Evolutionary conservation across 2,329 filamentous ascomycete species (phyloP).

Genomic region (Ascochyta clinopodiicola): DNA sequence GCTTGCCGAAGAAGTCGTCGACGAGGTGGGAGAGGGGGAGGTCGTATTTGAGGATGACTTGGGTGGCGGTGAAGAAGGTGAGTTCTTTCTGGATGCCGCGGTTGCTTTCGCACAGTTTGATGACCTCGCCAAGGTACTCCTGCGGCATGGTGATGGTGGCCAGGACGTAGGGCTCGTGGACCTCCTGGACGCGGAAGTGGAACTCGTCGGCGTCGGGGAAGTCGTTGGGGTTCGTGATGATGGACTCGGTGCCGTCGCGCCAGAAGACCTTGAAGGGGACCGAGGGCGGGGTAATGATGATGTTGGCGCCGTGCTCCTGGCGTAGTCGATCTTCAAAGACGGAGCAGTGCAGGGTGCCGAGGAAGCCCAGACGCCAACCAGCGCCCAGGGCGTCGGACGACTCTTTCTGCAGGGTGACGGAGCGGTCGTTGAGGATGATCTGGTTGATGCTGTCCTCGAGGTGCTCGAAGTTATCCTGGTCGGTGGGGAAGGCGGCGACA

Average conservation of each 20-base stretch:
- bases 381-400: slow-evolving; percentile 91
- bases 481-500: slow-evolving; percentile 92
- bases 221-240: slow-evolving; percentile 84
- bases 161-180: slow-evolving; percentile 77
- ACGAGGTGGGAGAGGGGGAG: slow-evolving; percentile 88
- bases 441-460: slow-evolving; percentile 94
- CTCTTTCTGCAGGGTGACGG: slow-evolving; percentile 92
- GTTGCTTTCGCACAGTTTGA: slow-evolving; percentile 91
- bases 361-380: slow-evolving; percentile 91
- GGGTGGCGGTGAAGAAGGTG: slow-evolving; percentile 88
- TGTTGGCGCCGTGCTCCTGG: slow-evolving; percentile 91
- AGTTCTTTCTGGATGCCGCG: slow-evolving; percentile 86
- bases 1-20: slow-evolving; percentile 95
- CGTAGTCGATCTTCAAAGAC: slow-evolving; percentile 95
- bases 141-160: slow-evolving; percentile 91
- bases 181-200: slow-evolving; percentile 61
- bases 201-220: slow-evolving; percentile 78
- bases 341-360: slow-evolving; percentile 98
- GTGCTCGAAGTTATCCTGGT: slow-evolving; percentile 84
- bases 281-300: slow-evolving; percentile 96
- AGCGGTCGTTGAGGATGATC: slow-evolving; percentile 91
- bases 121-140: slow-evolving; percentile 91
- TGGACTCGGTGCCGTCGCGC: slow-evolving; percentile 75
- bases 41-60: slow-evolving; percentile 94
- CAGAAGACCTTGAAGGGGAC: slow-evolving; percentile 89